Evolutionary conservation across 2,329 filamentous ascomycete genomes (phyloP).

Genomic region (Aaosphaeria arxii): DNA sequence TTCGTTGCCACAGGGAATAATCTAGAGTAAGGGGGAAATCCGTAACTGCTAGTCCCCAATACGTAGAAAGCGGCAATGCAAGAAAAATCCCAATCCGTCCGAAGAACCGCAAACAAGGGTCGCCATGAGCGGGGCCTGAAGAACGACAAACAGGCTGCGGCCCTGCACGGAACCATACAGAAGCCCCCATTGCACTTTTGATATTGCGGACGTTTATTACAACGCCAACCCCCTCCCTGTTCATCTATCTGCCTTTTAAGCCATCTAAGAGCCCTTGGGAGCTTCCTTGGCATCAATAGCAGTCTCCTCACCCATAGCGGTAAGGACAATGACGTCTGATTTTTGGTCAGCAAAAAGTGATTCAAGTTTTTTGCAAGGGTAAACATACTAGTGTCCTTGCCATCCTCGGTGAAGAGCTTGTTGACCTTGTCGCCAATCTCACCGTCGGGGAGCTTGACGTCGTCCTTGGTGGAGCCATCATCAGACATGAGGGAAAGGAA

Average conservation of each 20-base stretch:
- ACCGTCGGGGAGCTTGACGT: slow-evolving; percentile 88
- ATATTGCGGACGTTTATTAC: not conserved
- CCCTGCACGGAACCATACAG: slow-evolving; percentile 19
- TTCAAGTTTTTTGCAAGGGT: not conserved
- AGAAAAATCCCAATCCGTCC: slow-evolving; percentile 35
- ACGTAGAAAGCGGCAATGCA: slow-evolving; percentile 35
- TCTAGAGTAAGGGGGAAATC: slow-evolving; percentile 30
- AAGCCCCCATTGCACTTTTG: slow-evolving; percentile 17
- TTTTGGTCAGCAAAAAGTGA: slow-evolving; percentile 13
- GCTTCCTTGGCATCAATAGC: slow-evolving; percentile 95
- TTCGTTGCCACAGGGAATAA: slow-evolving; percentile 33
- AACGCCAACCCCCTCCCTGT: no score
- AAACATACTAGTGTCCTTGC: slow-evolving; percentile 88
- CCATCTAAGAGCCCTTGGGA: slow-evolving; percentile 47
- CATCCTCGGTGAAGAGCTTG: slow-evolving; percentile 75
- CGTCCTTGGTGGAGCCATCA: slow-evolving; percentile 84
- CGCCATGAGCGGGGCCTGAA: slow-evolving; percentile 26
- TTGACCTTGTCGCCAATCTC: slow-evolving; percentile 85
- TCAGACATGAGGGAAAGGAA: slow-evolving; percentile 94
- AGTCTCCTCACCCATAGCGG: slow-evolving; percentile 93
- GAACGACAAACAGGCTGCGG: slow-evolving; percentile 23
- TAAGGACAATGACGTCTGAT: slow-evolving; percentile 84
- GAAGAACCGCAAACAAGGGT: slow-evolving; percentile 35
- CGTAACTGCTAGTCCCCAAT: slow-evolving; percentile 32
- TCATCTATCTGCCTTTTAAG: slow-evolving; percentile 16